Base-by-base conservation (phyloP, 495 filamentous ascomycete species). In the Podospora pseudoanserina region DNA sequence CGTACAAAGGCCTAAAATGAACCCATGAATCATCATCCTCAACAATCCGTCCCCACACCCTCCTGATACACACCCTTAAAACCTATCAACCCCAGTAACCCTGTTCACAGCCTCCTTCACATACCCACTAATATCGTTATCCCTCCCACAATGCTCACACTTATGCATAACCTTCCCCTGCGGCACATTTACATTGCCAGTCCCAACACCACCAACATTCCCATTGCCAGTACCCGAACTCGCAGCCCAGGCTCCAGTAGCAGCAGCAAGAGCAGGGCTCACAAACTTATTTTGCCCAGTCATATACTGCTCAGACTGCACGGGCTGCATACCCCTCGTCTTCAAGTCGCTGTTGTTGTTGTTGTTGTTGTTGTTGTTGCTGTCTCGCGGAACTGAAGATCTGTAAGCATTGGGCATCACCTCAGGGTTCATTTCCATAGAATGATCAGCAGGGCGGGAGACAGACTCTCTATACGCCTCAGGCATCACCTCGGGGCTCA, bases 91-190 rank as follows among this genome's bases (percentile, higher is more conserved):
- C 7, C 39, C 39, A 49, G 39, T 49, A 13, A 49, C 39, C 39
- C 13, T 49, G 9, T 5, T 11, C 9, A 49, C 13, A 11, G 39
- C 39, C 49, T 57, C 20, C 39, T 58, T 61, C 19, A 65, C 26
- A 70, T 59, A 67, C 15, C 53, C 73, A 56, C 71, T 73, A 39
- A 78, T 73, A 70, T 78, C 76, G 65, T 77, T 77, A n/a, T 79
- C 76, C n/a, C 68, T 60, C 1, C 76, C 76, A 34, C 77, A 79
- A 62, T 75, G 75, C 65, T 68, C 66, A 56, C 77, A 80, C 68
- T 63, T 66, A 49, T 79, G 74, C 67, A 73, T 3, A 13, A 77
- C 67, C 67, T 62, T 68, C 32, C 68, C 63, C 20, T 63, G 71
- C 0, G 15, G 26, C 16, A 23, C 68, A 44, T 53, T 9, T 28